These are phyloP conservation scores for Nicotiana tomentosiformis DNA, from an alignment of 257 asterid species.

Conservation along the genomic window DNA sequence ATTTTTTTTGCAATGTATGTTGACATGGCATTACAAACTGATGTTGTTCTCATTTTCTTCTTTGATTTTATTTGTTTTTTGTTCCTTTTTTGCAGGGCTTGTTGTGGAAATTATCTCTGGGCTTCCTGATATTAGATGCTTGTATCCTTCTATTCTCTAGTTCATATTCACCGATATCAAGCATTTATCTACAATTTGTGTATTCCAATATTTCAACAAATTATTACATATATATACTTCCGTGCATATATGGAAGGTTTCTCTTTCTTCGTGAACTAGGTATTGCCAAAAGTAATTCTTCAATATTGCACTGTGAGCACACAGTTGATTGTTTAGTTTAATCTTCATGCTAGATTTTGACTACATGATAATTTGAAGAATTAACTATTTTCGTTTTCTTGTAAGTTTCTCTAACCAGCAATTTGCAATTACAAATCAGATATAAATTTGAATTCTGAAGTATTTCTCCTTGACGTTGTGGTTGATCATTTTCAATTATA, in stretches of 20 bases:
- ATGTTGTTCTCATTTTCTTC: background rate
- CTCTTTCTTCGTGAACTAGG: background rate
- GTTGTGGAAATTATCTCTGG: slow-evolving; percentile 48
- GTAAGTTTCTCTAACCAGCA: background rate
- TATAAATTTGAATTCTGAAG: background rate
- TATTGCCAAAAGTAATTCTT: background rate
- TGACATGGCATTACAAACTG: background rate
- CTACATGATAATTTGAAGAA: background rate
- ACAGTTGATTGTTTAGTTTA: background rate
- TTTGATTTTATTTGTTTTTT: background rate
- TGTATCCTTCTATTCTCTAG: slow-evolving; percentile 51
- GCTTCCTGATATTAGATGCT: slow-evolving; percentile 51
- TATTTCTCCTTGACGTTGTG: background rate
- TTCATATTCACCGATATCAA: background rate
- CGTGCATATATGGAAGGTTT: background rate
- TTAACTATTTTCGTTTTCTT: background rate
- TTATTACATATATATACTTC: background rate
- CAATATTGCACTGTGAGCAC: background rate
- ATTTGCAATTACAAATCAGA: background rate
- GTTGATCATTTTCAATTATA: background rate
- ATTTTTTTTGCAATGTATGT: background rate
- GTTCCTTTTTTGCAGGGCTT: slow-evolving; percentile 41
- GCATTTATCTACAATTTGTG: background rate
- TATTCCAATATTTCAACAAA: background rate
- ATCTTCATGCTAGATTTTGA: background rate